Conservation (phyloP, 169 alveolate genomes). For the Plasmodium blacklocki region DNA sequence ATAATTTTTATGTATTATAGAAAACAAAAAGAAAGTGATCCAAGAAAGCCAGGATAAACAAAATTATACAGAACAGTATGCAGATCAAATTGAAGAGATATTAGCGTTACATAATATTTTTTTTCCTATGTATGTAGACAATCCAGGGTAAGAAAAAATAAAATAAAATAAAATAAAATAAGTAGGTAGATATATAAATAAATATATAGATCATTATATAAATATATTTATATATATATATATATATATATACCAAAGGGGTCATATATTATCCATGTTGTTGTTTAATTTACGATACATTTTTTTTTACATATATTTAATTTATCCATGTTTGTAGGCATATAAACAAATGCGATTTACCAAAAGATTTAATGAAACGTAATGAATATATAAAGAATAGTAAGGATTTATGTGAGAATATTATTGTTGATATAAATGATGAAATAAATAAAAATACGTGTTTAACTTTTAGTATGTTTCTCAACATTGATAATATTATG, state of each 20-base stretch:
- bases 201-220: no score
- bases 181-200: no score
- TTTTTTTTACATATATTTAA: neutral
- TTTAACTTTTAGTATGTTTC: slow-evolving; percentile 30
- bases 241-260: neutral
- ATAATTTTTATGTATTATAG: slow-evolving; percentile 1
- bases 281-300: neutral
- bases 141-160: slow-evolving; percentile 27
- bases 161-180: neutral
- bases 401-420: slow-evolving; percentile 1
- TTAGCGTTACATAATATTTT: slow-evolving; percentile 56
- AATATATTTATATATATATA: no score
- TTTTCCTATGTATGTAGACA: slow-evolving; percentile 62
- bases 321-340: slow-evolving; percentile 15
- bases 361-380: slow-evolving; percentile 38
- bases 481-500: slow-evolving; percentile 28
- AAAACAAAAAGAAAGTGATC: slow-evolving; percentile 20
- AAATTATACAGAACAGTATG: slow-evolving; percentile 19
- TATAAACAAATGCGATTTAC: slow-evolving; percentile 27
- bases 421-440: slow-evolving; percentile 55
- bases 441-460: slow-evolving; percentile 29
- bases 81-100: slow-evolving; percentile 57
- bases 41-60: slow-evolving; percentile 16
- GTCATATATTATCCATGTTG: no score
- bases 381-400: slow-evolving; percentile 16